phyloP scores from a whole-genome alignment of 768 basidiomycete species.

The Pisolithus albus region DNA sequence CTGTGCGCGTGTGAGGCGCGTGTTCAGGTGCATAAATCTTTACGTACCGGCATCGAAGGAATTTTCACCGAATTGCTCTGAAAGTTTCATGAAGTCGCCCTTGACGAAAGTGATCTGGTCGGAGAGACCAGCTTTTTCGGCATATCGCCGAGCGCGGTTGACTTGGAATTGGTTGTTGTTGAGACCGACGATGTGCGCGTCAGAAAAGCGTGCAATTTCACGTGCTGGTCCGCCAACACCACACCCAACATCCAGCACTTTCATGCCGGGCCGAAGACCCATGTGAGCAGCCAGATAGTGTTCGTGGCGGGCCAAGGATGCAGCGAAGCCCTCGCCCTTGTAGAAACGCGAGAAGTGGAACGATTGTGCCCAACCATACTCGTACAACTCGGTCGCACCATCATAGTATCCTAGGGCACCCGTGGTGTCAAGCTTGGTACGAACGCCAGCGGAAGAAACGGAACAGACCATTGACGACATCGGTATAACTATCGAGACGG shows the following conservation, averaged over 20 bases:
- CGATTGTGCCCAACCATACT: constrained; percentile 85
- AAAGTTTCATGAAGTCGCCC: constrained; percentile 96
- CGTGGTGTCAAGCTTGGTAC: not conserved
- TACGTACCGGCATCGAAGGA: constrained; percentile 87
- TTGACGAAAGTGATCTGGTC: constrained; percentile 76
- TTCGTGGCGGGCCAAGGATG: constrained; percentile 83
- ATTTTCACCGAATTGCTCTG: constrained; percentile 86
- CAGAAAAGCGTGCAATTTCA: constrained; percentile 88
- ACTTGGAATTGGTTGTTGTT: constrained; percentile 98
- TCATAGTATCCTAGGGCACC: constrained; percentile 81
- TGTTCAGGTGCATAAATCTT: not conserved
- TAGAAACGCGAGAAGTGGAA: constrained; percentile 99
- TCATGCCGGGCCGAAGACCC: constrained; percentile 81
- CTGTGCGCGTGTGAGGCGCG: constrained; percentile 30
- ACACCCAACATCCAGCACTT: constrained; percentile 96
- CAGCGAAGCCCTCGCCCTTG: constrained; percentile 75
- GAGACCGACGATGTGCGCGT: constrained; percentile 75
- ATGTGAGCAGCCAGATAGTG: constrained; percentile 93
- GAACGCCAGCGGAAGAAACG: not conserved
- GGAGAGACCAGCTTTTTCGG: constrained; percentile 66
- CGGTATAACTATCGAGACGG: constrained; percentile 77
- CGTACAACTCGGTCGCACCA: constrained; percentile 91
- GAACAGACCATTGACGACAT: constrained; percentile 83
- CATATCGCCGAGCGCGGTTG: constrained; percentile 77
- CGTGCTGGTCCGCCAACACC: constrained; percentile 97